Base-by-base conservation (phyloP, 768 basidiomycete genomes). In the Lactifluus subvellereus region DNA sequence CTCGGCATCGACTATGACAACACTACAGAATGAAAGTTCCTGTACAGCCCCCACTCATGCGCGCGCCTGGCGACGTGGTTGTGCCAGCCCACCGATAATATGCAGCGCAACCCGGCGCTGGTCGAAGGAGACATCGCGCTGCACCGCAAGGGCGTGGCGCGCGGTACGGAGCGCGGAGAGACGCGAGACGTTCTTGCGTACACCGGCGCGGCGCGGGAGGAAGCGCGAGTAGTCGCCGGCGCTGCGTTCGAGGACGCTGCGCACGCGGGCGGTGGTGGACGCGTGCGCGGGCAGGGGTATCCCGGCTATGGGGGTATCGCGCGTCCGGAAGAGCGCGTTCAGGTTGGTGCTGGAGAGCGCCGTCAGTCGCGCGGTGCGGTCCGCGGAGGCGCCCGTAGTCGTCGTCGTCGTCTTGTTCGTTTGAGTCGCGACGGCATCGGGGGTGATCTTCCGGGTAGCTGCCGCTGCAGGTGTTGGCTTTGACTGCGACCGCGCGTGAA, bases 171-270 rank as follows among this genome's bases (percentile, higher is more conserved):
- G 58, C 6, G 82, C 77, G n/a, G 79, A 70, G 54, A 73, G 62
- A 42, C 66, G 71, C 42, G 72, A 59, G 9, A 69, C 68, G 27
- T 70, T 54, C 50, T 69, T 78, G 59, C 72, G 50, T 27, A 40
- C 68, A 49, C 68, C 66, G 8, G 71, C 66, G 30, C 66, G 51
- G 11, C 62, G 60, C 9, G 77, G 73, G 50, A 79, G 70, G 65
- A 80, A 82, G 42, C 77, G 77, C 16, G 77, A 72, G 67, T 87
- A 87, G 66, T 83, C 79, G 33, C 84, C 83, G 4, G 75, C 80
- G 16, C 72, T 62, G 30, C 52, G 61, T 68, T 82, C 81, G 51
- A 72, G 69, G 64, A 70, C 66, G 38, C 56, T 59, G 49, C 72
- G 74, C 48, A 73, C 50, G 57, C 73, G 74, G 48, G 56, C 62